These are phyloP conservation scores for Diddensiella santjacobensis DNA, from an alignment of 805 yeast species.

Conservation along the genomic window DNA sequence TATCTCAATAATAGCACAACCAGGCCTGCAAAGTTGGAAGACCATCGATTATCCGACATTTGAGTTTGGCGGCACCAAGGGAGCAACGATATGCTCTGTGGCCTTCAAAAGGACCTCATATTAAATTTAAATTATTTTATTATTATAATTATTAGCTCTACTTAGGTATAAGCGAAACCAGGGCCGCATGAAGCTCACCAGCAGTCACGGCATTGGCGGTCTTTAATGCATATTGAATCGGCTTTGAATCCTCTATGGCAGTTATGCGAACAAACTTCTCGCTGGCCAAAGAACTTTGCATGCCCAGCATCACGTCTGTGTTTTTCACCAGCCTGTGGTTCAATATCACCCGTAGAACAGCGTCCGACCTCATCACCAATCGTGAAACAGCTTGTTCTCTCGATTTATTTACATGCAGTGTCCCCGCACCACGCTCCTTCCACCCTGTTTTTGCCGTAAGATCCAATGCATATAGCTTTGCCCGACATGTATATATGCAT, in stretches of 20 bases:
- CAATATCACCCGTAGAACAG: conserved; percentile 74
- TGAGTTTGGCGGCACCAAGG: conserved; percentile 85
- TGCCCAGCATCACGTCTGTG: conserved; percentile 68
- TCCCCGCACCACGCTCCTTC: conserved; percentile 94
- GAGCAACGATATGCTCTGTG: conserved; percentile 82
- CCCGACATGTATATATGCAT: conserved; percentile 62
- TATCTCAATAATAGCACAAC: conserved; percentile 46
- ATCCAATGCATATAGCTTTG: conserved; percentile 74
- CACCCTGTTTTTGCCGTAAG: conserved; percentile 71
- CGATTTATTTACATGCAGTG: conserved; percentile 67
- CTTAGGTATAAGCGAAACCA: conserved; percentile 16
- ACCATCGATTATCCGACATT: conserved; percentile 73
- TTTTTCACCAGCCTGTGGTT: conserved; percentile 65
- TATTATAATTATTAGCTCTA: background rate
- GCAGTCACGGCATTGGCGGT: conserved; percentile 62
- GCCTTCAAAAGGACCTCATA: conserved; percentile 48
- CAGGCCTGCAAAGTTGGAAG: conserved; percentile 56
- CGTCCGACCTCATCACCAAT: conserved; percentile 87
- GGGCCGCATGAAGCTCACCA: conserved; percentile 47
- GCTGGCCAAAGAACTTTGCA: conserved; percentile 78
- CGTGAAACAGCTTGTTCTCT: conserved; percentile 37
- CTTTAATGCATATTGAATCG: conserved; percentile 79
- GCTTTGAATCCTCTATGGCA: conserved; percentile 59
- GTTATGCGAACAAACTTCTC: conserved; percentile 80
- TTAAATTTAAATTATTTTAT: background rate